Percentiles rank a stretch among this genome's conserved stretches.
These are phyloP conservation scores for Ailanthus altissimus DNA, from an alignment of 345 rosid species.

Conservation along the genomic window DNA sequence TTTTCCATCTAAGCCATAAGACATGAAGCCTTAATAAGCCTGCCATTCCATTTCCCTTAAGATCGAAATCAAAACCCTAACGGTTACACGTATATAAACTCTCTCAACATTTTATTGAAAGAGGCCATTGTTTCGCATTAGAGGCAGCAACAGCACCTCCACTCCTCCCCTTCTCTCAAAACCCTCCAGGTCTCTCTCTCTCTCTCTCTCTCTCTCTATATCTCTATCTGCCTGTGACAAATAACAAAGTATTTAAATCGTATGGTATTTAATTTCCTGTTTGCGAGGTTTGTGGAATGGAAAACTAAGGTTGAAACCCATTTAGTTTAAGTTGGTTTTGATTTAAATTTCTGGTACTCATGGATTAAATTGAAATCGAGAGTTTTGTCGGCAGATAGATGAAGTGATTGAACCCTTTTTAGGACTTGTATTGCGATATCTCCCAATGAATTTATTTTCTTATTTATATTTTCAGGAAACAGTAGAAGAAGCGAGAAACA, in stretches of 20 bases:
- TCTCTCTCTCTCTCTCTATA: neutral
- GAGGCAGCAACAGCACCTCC: slow-evolving; percentile 11
- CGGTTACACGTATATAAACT: neutral
- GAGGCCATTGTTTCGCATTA: slow-evolving; percentile 14
- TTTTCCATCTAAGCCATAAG: neutral
- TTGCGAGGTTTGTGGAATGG: neutral
- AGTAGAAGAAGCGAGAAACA: neutral
- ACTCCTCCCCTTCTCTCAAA: neutral
- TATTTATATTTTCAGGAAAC: neutral
- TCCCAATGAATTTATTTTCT: neutral
- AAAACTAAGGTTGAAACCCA: neutral
- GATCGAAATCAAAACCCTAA: slow-evolving; percentile 16
- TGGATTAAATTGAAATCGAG: neutral
- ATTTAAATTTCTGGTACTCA: neutral
- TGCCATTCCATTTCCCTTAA: neutral
- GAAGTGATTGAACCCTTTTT: neutral
- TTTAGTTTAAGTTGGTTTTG: neutral
- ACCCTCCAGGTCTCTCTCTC: neutral
- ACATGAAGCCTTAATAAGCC: too few relatives aligned
- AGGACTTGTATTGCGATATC: neutral
- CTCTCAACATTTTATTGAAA: neutral
- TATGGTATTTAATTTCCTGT: too few relatives aligned
- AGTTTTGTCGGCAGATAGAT: neutral
- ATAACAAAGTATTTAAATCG: too few relatives aligned
- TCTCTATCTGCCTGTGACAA: neutral